Percentiles rank a stretch among this genome's conserved stretches.
Evolutionary conservation across 225 moss, liverwort and hornwort species (phyloP).

Genomic region (Bryoerythrophyllum caledonicum): DNA sequence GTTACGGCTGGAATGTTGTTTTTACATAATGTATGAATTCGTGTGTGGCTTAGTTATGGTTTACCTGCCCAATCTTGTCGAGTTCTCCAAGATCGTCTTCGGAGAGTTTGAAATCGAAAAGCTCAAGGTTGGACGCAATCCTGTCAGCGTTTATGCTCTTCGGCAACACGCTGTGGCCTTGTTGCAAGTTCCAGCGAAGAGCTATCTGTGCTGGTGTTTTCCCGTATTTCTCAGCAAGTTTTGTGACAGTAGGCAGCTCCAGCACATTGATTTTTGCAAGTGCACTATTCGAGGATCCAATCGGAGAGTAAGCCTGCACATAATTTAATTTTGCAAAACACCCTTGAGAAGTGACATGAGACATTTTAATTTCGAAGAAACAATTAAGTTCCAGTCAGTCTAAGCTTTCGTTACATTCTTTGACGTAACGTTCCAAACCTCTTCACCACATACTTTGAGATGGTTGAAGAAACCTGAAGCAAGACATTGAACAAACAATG

Average conservation of each 20-base stretch:
- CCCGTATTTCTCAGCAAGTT: constrained; percentile 38
- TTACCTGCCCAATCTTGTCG: constrained; percentile 54
- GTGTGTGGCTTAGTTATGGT: not conserved
- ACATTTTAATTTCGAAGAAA: not conserved
- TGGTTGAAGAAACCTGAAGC: not conserved
- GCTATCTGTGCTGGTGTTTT: constrained; percentile 57
- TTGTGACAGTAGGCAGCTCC: constrained; percentile 33
- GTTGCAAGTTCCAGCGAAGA: constrained; percentile 57
- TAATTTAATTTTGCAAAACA: not conserved
- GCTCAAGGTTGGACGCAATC: constrained; percentile 44
- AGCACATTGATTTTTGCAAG: constrained; percentile 52
- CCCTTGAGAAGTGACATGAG: not conserved
- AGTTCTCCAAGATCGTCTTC: constrained; percentile 39
- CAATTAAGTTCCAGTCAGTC: not conserved
- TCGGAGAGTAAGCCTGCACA: constrained; percentile 57
- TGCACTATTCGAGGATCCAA: constrained; percentile 45
- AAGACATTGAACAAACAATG: not conserved
- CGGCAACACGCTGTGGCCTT: constrained; percentile 51
- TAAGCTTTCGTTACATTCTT: not conserved
- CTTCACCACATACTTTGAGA: not conserved
- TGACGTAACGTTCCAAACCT: not conserved
- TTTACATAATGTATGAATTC: not conserved
- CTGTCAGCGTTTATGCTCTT: constrained; percentile 47
- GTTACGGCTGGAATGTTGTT: not conserved
- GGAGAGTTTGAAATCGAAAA: constrained; percentile 50